These are phyloP conservation scores for Colletotrichum sp. DNA, from an alignment of 2,329 filamentous ascomycete genomes.

Conservation along the genomic window DNA sequence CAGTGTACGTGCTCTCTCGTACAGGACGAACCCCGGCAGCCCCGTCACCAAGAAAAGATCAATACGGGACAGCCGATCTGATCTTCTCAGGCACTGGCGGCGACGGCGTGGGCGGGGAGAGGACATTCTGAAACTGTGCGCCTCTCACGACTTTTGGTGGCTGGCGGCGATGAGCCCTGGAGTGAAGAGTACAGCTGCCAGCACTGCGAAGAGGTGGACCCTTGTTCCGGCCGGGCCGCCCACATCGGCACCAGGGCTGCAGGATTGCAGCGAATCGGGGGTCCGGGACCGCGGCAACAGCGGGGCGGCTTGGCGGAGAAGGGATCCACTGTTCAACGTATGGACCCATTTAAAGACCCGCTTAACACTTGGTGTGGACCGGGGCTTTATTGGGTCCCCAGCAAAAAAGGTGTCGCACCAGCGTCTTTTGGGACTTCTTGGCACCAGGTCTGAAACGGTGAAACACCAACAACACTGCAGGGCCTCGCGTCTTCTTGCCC, in stretches of 20 bases:
- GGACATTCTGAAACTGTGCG: conserved; percentile 3
- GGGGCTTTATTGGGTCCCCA: not conserved
- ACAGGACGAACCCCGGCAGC: not conserved
- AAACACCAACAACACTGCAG: conserved; percentile 1
- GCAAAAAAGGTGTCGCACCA: conserved; percentile 9
- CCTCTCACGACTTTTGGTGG: not conserved
- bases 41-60: conserved; percentile 16
- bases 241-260: not conserved
- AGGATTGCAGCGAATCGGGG: not conserved
- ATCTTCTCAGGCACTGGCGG: not conserved
- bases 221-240: not conserved
- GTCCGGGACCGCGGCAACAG: not conserved
- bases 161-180: not conserved
- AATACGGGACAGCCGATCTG: not conserved
- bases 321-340: not conserved
- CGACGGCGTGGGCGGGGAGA: not conserved
- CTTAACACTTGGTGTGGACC: not conserved
- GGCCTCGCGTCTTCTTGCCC: not conserved
- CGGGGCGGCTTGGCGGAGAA: not conserved
- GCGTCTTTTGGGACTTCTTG: conserved; percentile 7
- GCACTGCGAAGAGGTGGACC: not conserved
- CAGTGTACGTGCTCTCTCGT: not conserved
- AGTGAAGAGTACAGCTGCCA: not conserved
- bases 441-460: conserved; percentile 11
- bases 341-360: not conserved